Evolutionary conservation across 2,329 filamentous ascomycete genomes (phyloP), one percentile per base, ranked within the genome.

Genomic region (Metarhizium sp.): DNA sequence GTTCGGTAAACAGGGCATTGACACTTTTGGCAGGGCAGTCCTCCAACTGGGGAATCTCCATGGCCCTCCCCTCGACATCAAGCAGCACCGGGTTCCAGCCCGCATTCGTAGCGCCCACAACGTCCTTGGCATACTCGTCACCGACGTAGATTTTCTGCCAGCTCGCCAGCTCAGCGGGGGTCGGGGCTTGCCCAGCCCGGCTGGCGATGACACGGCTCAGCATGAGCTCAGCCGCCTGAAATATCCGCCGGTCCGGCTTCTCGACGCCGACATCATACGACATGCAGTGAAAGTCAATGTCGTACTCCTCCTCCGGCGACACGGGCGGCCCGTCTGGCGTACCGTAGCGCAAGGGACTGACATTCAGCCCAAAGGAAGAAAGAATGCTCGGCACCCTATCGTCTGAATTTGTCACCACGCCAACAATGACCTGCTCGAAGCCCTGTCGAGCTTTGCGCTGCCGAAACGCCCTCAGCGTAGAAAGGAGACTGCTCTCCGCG

Each of bases 401-500:
- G 60, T 87, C 83, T 0, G 82, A 85, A 63, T 86, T 86, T 11
- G 81, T 82, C 52, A 86, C 74, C 6, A 86, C 71, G 30, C 82
- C 82, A 5, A 83, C 68, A 2, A 81, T 68, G 4, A 76, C 71
- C 13, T 63, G 66, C 14, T 69, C 60, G 62, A 73, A 75, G 8
- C 34, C 43, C 6, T 52, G 48, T 6, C 40, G 42, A 2, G 57
- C 18, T 8, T 53, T 59, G 43, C 53, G 55, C 6, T 62, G 55
- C 8, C 70, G 69, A 4, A 84, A 58, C 16, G 64, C 65, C 18
- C 66, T 57, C 29, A 85, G 72, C 11, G 79, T 71, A 1, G 70
- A 66, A 2, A 72, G 58, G 4, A 80, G 73, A 50, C 78, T 73
- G 0, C 71, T 63, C 57, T 75, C 76, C 18, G 80, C 64, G 0